Conservation (phyloP, 805 yeast genomes). For the Ogataea parapolymorpha region DNA sequence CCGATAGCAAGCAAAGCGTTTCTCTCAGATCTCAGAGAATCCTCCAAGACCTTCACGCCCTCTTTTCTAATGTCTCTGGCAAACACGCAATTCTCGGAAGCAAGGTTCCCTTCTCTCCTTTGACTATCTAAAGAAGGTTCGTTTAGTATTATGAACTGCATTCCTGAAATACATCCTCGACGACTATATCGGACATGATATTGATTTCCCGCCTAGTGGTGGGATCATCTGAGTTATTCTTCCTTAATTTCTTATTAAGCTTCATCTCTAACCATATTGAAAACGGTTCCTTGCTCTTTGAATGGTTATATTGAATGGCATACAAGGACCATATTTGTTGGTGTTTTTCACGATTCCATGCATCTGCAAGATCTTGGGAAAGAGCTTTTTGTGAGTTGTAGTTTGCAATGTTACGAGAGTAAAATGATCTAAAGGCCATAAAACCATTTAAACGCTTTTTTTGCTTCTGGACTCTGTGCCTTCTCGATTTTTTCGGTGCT, state of each 20-base stretch:
- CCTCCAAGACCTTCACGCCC: too few species aligned
- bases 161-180: conserved; percentile 17
- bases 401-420: conserved; percentile 9
- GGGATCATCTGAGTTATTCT: not conserved
- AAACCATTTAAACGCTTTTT: conserved; percentile 16
- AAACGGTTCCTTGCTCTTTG: conserved; percentile 9
- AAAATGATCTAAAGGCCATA: conserved; percentile 18
- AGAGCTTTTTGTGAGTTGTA: conserved; percentile 12
- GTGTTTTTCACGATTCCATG: conserved; percentile 29
- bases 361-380: conserved; percentile 12
- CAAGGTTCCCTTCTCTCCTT: too few species aligned
- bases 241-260: conserved; percentile 7
- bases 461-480: not conserved
- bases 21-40: too few species aligned
- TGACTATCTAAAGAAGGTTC: too few species aligned
- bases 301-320: conserved; percentile 30
- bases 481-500: not conserved
- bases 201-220: conserved; percentile 9
- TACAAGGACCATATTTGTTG: conserved; percentile 33
- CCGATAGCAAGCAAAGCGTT: too few species aligned
- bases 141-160: too few species aligned
- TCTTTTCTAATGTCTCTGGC: too few species aligned
- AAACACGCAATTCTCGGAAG: too few species aligned
- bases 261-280: conserved; percentile 17
- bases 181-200: conserved; percentile 17